phyloP scores from a whole-genome alignment of 495 filamentous ascomycete genomes.

The Collariella sp. region DNA sequence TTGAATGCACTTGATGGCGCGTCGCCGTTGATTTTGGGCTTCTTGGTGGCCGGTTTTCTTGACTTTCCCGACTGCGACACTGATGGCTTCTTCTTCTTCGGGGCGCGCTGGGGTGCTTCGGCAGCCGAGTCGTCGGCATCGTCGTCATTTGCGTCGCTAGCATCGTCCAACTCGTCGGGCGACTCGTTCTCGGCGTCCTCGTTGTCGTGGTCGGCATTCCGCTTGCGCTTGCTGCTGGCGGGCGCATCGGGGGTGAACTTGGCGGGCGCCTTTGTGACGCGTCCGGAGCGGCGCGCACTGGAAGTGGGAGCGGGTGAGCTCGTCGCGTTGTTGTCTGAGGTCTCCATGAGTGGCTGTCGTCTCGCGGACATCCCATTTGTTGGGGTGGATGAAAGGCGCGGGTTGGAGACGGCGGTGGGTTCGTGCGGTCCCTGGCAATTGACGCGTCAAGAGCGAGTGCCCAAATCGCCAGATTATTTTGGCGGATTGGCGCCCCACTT shows the following conservation, averaged over 20 bases:
- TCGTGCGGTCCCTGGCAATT: slow-evolving; percentile 21
- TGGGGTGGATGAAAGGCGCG: slow-evolving; percentile 8
- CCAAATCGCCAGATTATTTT: slow-evolving; percentile 28
- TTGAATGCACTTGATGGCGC: slow-evolving; percentile 23
- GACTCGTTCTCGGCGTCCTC: slow-evolving; percentile 48
- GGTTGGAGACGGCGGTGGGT: slow-evolving; percentile 3
- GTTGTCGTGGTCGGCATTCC: slow-evolving; percentile 40
- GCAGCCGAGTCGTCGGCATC: slow-evolving; percentile 36
- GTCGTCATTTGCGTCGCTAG: slow-evolving; percentile 41
- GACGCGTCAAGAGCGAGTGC: slow-evolving; percentile 23
- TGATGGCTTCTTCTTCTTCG: slow-evolving; percentile 24
- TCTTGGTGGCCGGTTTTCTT: slow-evolving; percentile 61
- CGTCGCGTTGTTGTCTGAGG: slow-evolving; percentile 50
- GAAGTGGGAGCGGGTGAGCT: slow-evolving; percentile 41
- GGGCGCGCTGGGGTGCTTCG: slow-evolving; percentile 28
- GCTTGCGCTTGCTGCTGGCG: slow-evolving; percentile 46
- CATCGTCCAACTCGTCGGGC: slow-evolving; percentile 45
- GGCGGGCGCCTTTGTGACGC: slow-evolving; percentile 65
- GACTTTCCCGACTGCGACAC: slow-evolving; percentile 32
- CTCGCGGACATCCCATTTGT: slow-evolving; percentile 28
- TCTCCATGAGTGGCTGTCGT: slow-evolving; percentile 41
- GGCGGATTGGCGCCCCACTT: slow-evolving; percentile 19
- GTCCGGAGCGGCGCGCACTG: slow-evolving; percentile 65
- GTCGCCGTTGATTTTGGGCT: slow-evolving; percentile 61
- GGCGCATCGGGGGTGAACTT: slow-evolving; percentile 48